phyloP scores from a whole-genome alignment of 148 eudicot species.

The Amaranthus hypochondriacus region DNA sequence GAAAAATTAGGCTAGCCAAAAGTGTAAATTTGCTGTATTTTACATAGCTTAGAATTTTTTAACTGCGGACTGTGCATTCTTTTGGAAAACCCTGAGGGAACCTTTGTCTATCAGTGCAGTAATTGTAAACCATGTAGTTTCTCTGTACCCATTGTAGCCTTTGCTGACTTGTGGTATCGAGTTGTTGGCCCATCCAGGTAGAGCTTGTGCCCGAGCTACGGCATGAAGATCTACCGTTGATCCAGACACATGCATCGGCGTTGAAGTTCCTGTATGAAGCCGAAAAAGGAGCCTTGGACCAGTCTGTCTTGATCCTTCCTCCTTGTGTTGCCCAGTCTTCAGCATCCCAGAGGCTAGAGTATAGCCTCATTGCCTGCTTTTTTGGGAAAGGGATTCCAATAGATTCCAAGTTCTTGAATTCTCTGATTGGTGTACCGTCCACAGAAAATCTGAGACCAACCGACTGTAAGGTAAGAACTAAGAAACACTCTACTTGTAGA shows the following conservation, averaged over 20 bases:
- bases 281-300: slow-evolving; percentile 31
- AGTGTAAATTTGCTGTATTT: not conserved
- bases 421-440: slow-evolving; percentile 33
- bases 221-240: slow-evolving; percentile 25
- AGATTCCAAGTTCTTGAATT: slow-evolving; percentile 28
- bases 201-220: not conserved
- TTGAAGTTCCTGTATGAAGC: slow-evolving; percentile 31
- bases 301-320: slow-evolving; percentile 31
- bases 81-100: slow-evolving; percentile 37
- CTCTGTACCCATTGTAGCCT: slow-evolving; percentile 36
- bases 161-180: slow-evolving; percentile 28
- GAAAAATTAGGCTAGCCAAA: not conserved
- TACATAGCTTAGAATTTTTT: not conserved
- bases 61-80: slow-evolving; percentile 24
- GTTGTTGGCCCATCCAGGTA: slow-evolving; percentile 32
- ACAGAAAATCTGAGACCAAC: slow-evolving; percentile 25
- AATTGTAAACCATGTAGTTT: slow-evolving; percentile 38
- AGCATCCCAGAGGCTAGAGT: slow-evolving; percentile 34
- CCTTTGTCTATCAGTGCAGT: slow-evolving; percentile 37
- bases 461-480: not conserved
- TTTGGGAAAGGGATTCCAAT: slow-evolving; percentile 30
- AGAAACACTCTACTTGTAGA: not conserved
- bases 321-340: slow-evolving; percentile 36
- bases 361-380: slow-evolving; percentile 30
- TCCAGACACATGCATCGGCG: slow-evolving; percentile 24